A percentile compares a stretch with the other conserved stretches of the same genome.
Evolutionary conservation across 441 rosid species (phyloP).

Genomic region (Adansonia madagascariensis): DNA sequence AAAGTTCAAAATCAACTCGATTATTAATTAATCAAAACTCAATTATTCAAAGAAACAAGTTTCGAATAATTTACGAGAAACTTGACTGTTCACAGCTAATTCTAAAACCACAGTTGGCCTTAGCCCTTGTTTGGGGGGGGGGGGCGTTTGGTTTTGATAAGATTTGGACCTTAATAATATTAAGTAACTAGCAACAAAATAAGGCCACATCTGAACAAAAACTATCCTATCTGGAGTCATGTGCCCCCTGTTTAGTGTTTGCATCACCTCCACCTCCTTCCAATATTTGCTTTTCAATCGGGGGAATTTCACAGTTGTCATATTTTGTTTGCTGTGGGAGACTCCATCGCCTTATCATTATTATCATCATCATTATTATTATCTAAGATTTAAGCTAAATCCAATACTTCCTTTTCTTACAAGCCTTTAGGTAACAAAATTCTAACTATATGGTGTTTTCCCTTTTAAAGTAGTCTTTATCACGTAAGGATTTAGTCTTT

Average conservation of each 20-base stretch:
- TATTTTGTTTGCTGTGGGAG: background rate
- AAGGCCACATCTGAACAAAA: constrained; percentile 1
- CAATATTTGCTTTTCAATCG: too few relatives aligned
- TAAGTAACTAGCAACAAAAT: background rate
- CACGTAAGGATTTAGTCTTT: too few relatives aligned
- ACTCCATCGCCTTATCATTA: background rate
- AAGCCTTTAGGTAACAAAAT: too few relatives aligned
- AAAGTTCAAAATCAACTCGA: too few relatives aligned
- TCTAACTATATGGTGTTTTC: too few relatives aligned
- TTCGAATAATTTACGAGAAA: too few relatives aligned
- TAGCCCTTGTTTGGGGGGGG: too few relatives aligned
- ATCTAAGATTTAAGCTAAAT: background rate
- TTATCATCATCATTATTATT: background rate
- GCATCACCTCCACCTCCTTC: background rate
- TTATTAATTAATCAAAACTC: too few relatives aligned
- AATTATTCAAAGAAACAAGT: background rate
- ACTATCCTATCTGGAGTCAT: background rate
- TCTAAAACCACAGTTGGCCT: too few relatives aligned
- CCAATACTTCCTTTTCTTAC: too few relatives aligned
- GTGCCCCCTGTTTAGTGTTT: background rate
- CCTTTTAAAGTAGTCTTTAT: too few relatives aligned
- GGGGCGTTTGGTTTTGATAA: background rate
- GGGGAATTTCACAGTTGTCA: background rate
- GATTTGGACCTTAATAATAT: background rate
- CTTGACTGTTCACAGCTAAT: background rate